These are phyloP conservation scores for Candida xyloterini DNA, from an alignment of 805 yeast species.

Conservation along the genomic window DNA sequence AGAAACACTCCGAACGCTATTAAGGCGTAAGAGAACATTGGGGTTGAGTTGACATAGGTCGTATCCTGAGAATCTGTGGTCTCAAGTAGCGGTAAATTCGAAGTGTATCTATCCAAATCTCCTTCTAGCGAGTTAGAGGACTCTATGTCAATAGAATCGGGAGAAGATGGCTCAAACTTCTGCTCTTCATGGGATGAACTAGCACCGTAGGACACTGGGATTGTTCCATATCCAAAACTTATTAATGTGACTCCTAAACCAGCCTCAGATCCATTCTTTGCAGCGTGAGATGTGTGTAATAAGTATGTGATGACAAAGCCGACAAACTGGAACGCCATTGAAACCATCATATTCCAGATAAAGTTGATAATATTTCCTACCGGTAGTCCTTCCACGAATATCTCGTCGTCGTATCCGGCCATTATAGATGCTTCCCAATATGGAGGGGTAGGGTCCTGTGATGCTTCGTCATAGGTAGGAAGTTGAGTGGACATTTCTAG, in stretches of 20 bases:
- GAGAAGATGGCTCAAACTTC: slow-evolving; percentile 54
- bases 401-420: slow-evolving; percentile 82
- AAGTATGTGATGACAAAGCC: slow-evolving; percentile 90
- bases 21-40: slow-evolving; percentile 58
- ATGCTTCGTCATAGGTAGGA: slow-evolving; percentile 93
- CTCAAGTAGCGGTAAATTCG: slow-evolving; percentile 17
- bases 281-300: slow-evolving; percentile 94
- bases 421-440: slow-evolving; percentile 92
- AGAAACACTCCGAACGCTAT: slow-evolving; percentile 69
- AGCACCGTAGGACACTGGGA: slow-evolving; percentile 39
- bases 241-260: slow-evolving; percentile 87
- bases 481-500: slow-evolving; percentile 52
- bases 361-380: slow-evolving; percentile 90
- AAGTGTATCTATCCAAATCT: slow-evolving; percentile 26
- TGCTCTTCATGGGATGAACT: slow-evolving; percentile 21
- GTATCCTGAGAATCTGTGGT: slow-evolving; percentile 7
- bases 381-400: slow-evolving; percentile 91
- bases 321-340: slow-evolving; percentile 88
- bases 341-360: slow-evolving; percentile 84
- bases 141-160: slow-evolving; percentile 51
- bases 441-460: slow-evolving; percentile 91
- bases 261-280: slow-evolving; percentile 89
- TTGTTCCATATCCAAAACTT: slow-evolving; percentile 59
- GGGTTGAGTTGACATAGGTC: slow-evolving; percentile 33
- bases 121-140: slow-evolving; percentile 24